Conservation (phyloP, 352 stramenopile species). For the Pythium oligandrum region DNA sequence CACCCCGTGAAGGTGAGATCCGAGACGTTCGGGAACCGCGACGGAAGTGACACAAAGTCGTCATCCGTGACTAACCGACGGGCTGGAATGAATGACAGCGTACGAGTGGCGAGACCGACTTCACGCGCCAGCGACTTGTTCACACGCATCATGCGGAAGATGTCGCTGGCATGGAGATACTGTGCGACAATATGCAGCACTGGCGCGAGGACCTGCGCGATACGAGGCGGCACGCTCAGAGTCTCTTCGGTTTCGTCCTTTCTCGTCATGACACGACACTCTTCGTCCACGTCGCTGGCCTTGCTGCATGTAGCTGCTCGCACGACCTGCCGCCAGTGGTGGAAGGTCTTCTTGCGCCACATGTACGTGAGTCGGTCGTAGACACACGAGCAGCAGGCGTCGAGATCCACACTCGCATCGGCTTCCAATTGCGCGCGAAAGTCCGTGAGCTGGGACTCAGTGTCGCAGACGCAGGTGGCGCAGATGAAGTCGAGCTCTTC, state of each 20-base stretch:
- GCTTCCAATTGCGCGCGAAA: constrained; percentile 24
- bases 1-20: constrained; percentile 65
- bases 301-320: constrained; percentile 7
- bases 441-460: constrained; percentile 26
- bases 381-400: constrained; percentile 59
- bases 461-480: constrained; percentile 51
- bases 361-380: constrained; percentile 71
- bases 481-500: constrained; percentile 67
- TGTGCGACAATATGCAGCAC: constrained; percentile 42
- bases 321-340: constrained; percentile 57
- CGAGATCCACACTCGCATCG: constrained; percentile 20
- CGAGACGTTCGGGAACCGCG: constrained; percentile 43
- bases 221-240: neutral
- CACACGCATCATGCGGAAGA: constrained; percentile 45
- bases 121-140: constrained; percentile 41
- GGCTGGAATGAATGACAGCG: constrained; percentile 54
- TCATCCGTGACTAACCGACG: constrained; percentile 39
- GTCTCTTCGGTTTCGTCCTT: neutral
- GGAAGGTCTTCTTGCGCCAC: constrained; percentile 75
- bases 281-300: neutral
- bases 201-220: constrained; percentile 19
- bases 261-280: neutral
- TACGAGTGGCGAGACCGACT: constrained; percentile 30
- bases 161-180: constrained; percentile 43
- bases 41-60: constrained; percentile 32